Conservation (phyloP, 2,329 filamentous ascomycete genomes). For the Leptodontidium sp. region DNA sequence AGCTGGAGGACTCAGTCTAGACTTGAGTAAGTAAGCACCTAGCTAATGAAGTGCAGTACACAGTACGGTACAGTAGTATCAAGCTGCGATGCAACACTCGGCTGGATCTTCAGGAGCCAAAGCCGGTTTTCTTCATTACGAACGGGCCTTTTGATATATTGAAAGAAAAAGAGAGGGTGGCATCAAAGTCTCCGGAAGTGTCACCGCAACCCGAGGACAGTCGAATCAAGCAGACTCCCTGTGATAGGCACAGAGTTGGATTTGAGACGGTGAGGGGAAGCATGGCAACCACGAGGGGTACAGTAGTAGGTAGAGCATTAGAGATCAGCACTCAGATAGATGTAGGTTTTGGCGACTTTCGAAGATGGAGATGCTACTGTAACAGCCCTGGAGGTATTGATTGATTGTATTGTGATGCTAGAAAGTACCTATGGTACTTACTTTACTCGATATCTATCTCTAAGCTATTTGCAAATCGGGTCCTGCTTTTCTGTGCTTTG, state of each 20-base stretch:
- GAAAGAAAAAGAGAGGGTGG: not conserved
- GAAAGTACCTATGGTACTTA: no score
- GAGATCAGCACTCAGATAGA: not conserved
- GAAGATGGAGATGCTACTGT: not conserved
- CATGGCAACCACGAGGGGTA: not conserved
- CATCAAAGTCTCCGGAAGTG: conserved; percentile 3
- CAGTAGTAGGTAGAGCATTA: not conserved
- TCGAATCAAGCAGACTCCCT: not conserved
- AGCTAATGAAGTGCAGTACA: no score
- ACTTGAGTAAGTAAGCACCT: not conserved
- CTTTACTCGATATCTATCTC: no score
- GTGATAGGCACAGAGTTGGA: not conserved
- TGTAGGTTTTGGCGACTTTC: not conserved
- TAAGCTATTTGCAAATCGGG: no score
- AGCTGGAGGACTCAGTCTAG: not conserved
- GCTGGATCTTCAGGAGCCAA: not conserved
- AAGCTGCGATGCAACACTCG: conserved; percentile 15
- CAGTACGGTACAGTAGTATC: not conserved
- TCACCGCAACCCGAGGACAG: not conserved
- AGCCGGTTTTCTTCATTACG: not conserved
- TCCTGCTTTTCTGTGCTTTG: no score
- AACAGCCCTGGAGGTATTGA: not conserved
- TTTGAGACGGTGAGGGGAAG: not conserved
- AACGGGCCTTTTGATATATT: conserved; percentile 5
- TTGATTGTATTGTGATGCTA: no score